Evolutionary conservation across 2,329 filamentous ascomycete genomes (phyloP), one percentile per base, ranked within the genome.

Genomic region (Cercospora beticola): DNA sequence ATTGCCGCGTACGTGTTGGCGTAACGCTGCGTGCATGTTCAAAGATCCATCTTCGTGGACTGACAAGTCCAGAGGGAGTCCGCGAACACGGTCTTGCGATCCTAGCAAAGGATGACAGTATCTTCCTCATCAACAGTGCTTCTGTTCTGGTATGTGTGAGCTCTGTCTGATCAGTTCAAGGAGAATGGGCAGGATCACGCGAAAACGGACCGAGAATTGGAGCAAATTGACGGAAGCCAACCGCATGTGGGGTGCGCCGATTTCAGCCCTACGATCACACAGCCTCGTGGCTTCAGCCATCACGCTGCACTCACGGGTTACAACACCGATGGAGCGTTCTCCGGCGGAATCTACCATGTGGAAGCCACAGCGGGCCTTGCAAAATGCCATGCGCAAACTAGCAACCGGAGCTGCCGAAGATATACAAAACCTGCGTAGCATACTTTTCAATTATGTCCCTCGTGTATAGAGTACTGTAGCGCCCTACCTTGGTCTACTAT

Each of bases 251-350:
- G 36, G 58, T 30, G 18, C 16, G 57, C 57, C 31, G n/a, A 16
- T 49, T 49, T 26, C 59, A 62, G 59, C 59, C 36, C 59, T 49
- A 46, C 8, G 18, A 6, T 21, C 58, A 59, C 62, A 64, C 62
- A 64, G 62, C 62, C 62, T 33, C 16, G 62, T 58, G 52, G 62
- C 62, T 64, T 57, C 60, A 46, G 60, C 49, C 49, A 28, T n/a
- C 23, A 58, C 59, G 18, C 18, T 62, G 60, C 60, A 33, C 21
- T 30, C 23, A 52, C 40, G 60, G 60, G 8, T 5, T 5, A 21
- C 21, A 18, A 18, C 10, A 49, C 43, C 7, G 23, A 49, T 21
- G 6, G 60, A 28, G 23, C 18, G 28, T 43, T 18, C 14, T 46
- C 31, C 33, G 21, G 40, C 14, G n/a, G 14, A 28, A 36, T 30